These are phyloP conservation scores for Salix arbutifolia DNA, from an alignment of 345 rosid species.

Conservation along the genomic window DNA sequence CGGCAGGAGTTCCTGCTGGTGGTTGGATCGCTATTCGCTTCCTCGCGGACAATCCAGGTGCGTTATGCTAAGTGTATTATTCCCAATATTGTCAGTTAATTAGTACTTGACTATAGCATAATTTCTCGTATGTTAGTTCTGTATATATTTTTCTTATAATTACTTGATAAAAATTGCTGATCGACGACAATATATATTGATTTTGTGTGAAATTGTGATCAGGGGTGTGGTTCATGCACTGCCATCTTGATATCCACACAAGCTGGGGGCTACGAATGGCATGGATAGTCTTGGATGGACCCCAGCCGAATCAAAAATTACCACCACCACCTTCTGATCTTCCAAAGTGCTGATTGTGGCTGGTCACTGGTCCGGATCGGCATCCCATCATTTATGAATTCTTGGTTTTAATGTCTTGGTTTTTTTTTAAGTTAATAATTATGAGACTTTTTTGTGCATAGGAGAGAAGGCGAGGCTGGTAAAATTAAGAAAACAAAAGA, in stretches of 20 bases:
- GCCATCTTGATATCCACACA: constrained; percentile 26
- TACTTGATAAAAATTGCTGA: background rate
- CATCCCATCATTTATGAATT: no score
- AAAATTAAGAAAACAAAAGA: background rate
- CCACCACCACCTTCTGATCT: constrained; percentile 28
- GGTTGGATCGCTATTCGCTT: constrained; percentile 30
- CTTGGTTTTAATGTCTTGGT: background rate
- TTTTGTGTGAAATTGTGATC: background rate
- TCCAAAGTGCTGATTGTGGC: constrained; percentile 16
- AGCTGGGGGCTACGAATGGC: constrained; percentile 31
- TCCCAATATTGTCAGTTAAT: no score
- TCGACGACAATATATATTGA: no score
- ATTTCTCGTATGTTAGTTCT: no score
- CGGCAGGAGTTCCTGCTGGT: constrained; percentile 23
- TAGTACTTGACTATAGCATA: no score
- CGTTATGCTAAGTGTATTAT: background rate
- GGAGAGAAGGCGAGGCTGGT: background rate
- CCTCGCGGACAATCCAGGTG: constrained; percentile 28
- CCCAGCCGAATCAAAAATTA: constrained; percentile 21
- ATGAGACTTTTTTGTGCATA: background rate
- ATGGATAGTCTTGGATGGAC: constrained; percentile 23
- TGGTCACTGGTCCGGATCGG: background rate
- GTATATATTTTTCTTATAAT: no score
- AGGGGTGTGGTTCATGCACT: constrained; percentile 31
- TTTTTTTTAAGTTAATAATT: background rate